A percentile compares a stretch with the other conserved stretches of the same genome.
Conservation (phyloP, 2,329 filamentous ascomycete species). For the Neofusicoccum sp. region DNA sequence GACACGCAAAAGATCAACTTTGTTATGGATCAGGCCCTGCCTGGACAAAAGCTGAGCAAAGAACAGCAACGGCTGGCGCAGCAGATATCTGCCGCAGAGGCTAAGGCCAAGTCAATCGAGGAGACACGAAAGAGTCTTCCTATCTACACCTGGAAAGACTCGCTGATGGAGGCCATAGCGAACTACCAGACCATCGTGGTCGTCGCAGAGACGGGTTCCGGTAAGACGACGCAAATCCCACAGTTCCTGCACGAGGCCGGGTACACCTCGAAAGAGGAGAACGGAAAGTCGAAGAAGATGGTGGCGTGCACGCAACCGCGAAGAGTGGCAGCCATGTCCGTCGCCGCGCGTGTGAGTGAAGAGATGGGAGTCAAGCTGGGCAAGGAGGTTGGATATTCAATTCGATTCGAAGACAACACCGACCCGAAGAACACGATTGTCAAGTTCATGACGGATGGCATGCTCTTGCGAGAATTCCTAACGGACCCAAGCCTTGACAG, state of each 20-base stretch:
- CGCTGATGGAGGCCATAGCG: slow-evolving; percentile 82
- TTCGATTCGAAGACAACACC: slow-evolving; percentile 91
- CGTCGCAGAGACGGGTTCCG: slow-evolving; percentile 90
- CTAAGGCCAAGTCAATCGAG: slow-evolving; percentile 82
- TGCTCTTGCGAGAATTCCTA: slow-evolving; percentile 86
- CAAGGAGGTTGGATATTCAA: slow-evolving; percentile 89
- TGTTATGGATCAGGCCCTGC: slow-evolving; percentile 69
- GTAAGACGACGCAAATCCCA: slow-evolving; percentile 92
- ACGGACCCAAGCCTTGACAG: slow-evolving; percentile 79
- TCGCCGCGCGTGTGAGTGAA: slow-evolving; percentile 92
- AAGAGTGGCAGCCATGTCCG: slow-evolving; percentile 94
- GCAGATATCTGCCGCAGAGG: slow-evolving; percentile 83
- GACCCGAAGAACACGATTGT: slow-evolving; percentile 89
- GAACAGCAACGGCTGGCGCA: slow-evolving; percentile 77
- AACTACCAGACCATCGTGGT: slow-evolving; percentile 87
- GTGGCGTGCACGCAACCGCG: slow-evolving; percentile 93
- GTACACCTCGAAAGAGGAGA: slow-evolving; percentile 57
- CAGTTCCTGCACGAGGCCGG: slow-evolving; percentile 93
- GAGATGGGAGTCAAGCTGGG: slow-evolving; percentile 89
- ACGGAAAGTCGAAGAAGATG: slow-evolving; percentile 68
- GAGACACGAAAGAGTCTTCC: slow-evolving; percentile 88
- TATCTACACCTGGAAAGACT: slow-evolving; percentile 82
- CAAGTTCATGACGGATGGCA: slow-evolving; percentile 97
- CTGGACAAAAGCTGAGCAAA: slow-evolving; percentile 72
- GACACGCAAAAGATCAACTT: slow-evolving; percentile 85